Evolutionary conservation across 1,139 yeast genomes (phyloP).

Genomic region (Geotrichum restrictum): DNA sequence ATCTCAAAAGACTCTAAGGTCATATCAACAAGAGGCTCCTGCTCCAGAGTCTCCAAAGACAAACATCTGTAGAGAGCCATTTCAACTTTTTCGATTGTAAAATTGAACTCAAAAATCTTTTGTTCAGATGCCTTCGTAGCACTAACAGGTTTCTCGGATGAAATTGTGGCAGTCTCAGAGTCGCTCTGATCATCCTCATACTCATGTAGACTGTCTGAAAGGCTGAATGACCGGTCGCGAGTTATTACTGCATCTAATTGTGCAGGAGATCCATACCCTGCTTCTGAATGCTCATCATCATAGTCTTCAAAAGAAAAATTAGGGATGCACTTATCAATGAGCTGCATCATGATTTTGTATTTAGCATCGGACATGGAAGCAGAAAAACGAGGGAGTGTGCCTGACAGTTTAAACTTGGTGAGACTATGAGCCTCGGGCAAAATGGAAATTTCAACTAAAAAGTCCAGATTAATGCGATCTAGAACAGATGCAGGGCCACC

Average conservation of each 20-base stretch:
- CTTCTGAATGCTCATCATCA: conserved; percentile 24
- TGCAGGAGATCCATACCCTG: not conserved
- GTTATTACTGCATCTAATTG: not conserved
- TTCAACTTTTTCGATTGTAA: conserved; percentile 61
- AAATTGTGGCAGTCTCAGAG: conserved; percentile 7
- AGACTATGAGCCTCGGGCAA: conserved; percentile 73
- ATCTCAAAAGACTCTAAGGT: conserved; percentile 63
- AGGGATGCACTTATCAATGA: conserved; percentile 70
- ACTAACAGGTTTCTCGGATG: not conserved
- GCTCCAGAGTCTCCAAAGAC: conserved; percentile 55
- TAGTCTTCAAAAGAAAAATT: conserved; percentile 42
- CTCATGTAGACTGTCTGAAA: conserved; percentile 2
- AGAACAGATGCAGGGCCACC: conserved; percentile 54
- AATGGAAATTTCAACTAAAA: conserved; percentile 75
- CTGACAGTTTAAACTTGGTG: conserved; percentile 69
- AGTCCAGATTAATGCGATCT: conserved; percentile 70
- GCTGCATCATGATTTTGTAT: conserved; percentile 78
- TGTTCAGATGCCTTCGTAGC: conserved; percentile 40
- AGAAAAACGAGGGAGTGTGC: conserved; percentile 69
- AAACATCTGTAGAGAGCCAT: conserved; percentile 66
- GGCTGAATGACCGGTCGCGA: conserved; percentile 7
- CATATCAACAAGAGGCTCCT: conserved; percentile 69
- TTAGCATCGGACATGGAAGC: conserved; percentile 83
- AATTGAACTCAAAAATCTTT: conserved; percentile 64
- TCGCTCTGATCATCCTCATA: conserved; percentile 5